Evolutionary conservation across 73 alveolate species (phyloP).

Genomic region (Effrenium voratum): DNA sequence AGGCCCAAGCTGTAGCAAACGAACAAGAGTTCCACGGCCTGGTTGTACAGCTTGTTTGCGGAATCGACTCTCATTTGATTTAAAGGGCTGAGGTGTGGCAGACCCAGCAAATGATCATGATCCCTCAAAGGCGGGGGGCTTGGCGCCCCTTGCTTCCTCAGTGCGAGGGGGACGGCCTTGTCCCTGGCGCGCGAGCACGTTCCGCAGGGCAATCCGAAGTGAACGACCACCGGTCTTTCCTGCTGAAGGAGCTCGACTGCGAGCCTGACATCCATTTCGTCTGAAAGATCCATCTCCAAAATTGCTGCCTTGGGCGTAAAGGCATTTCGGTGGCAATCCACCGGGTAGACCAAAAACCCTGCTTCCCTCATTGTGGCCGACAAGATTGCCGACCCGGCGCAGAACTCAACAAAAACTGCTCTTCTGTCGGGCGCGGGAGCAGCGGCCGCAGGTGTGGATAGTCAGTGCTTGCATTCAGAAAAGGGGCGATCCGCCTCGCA

Average conservation of each 20-base stretch:
- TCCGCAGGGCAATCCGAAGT: not conserved
- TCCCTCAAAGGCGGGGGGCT: not conserved
- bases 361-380: not conserved
- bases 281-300: not conserved
- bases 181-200: constrained; percentile 13
- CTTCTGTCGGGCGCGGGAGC: too few species aligned
- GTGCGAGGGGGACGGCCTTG: not conserved
- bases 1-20: not conserved
- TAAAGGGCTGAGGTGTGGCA: not conserved
- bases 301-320: not conserved
- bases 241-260: not conserved
- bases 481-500: not conserved
- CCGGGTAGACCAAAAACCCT: not conserved
- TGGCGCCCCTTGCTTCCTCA: too few species aligned
- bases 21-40: not conserved
- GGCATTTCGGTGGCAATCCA: not conserved
- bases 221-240: not conserved
- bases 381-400: not conserved
- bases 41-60: not conserved
- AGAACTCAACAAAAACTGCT: not conserved
- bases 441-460: too few species aligned
- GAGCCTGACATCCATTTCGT: not conserved
- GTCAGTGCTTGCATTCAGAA: too few species aligned
- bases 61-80: not conserved
- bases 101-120: not conserved